A percentile compares a stretch with the other conserved stretches of the same genome.
These are phyloP conservation scores for Apiospora hydei DNA, from an alignment of 2,329 filamentous ascomycete genomes.

Conservation along the genomic window DNA sequence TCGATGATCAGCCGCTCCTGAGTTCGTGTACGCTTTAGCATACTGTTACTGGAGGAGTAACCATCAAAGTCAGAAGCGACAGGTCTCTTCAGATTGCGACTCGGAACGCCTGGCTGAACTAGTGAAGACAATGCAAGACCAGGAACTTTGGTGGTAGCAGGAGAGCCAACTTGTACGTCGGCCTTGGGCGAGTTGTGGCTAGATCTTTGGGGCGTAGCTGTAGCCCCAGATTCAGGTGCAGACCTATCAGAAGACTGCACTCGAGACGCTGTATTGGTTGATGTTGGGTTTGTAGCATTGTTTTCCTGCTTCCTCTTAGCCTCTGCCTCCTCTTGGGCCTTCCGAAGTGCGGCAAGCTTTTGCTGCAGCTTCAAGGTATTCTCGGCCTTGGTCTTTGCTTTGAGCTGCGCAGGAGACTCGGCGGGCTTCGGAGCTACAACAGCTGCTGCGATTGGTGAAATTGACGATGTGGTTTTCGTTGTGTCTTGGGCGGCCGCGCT, in stretches of 20 bases:
- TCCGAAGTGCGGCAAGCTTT: slow-evolving; percentile 79
- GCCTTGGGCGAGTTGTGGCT: slow-evolving; percentile 10
- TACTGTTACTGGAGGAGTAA: slow-evolving; percentile 47
- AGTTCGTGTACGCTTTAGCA: slow-evolving; percentile 64
- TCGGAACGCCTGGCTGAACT: slow-evolving; percentile 35
- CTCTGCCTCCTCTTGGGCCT: slow-evolving; percentile 45
- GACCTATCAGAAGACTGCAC: slow-evolving; percentile 2
- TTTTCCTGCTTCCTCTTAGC: slow-evolving; percentile 36
- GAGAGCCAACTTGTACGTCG: slow-evolving; percentile 30
- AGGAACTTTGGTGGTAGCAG: slow-evolving; percentile 35
- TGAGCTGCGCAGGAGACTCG: slow-evolving; percentile 33
- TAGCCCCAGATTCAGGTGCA: neutral
- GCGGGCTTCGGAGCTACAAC: slow-evolving; percentile 25
- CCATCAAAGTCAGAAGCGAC: slow-evolving; percentile 76
- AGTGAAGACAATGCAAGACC: slow-evolving; percentile 35
- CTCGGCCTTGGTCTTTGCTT: slow-evolving; percentile 62
- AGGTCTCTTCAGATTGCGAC: slow-evolving; percentile 59
- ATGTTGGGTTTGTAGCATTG: slow-evolving; percentile 25
- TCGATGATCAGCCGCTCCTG: slow-evolving; percentile 74
- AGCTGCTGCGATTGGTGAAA: slow-evolving; percentile 27
- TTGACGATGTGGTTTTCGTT: slow-evolving; percentile 32
- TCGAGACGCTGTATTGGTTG: slow-evolving; percentile 20
- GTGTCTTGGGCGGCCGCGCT: slow-evolving; percentile 27
- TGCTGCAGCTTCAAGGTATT: slow-evolving; percentile 78
- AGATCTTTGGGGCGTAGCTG: neutral